A percentile compares a stretch with the other conserved stretches of the same genome.
Evolutionary conservation across 345 rosid genomes (phyloP).

Genomic region (Acer negundo): DNA sequence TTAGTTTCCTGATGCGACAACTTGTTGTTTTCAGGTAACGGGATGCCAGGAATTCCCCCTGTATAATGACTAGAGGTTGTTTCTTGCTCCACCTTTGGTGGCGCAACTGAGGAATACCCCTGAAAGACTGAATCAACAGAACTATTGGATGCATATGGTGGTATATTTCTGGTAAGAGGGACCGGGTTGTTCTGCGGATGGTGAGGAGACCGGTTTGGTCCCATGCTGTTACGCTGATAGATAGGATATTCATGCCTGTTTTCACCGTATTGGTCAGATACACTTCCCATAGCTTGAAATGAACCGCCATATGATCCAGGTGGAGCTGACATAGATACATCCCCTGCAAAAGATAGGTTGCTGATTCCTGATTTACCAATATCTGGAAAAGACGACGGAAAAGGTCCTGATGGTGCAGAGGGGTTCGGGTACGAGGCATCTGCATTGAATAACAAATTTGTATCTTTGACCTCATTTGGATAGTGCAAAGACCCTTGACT

Average conservation of each 20-base stretch:
- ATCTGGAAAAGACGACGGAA: conserved; percentile 39
- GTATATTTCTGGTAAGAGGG: conserved; percentile 39
- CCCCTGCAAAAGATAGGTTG: conserved; percentile 33
- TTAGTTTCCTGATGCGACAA: conserved; percentile 42
- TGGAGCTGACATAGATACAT: conserved; percentile 33
- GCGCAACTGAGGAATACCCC: conserved; percentile 33
- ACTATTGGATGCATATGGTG: conserved; percentile 33
- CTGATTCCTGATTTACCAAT: conserved; percentile 31
- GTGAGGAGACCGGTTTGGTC: conserved; percentile 47
- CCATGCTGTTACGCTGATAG: conserved; percentile 33
- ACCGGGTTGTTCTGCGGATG: conserved; percentile 34
- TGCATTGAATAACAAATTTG: conserved; percentile 34
- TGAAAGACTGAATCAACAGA: conserved; percentile 31
- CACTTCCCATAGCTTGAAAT: conserved; percentile 33
- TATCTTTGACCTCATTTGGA: conserved; percentile 48
- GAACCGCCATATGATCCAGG: conserved; percentile 35
- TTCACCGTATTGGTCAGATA: conserved; percentile 41
- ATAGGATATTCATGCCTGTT: conserved; percentile 42
- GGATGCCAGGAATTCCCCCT: conserved; percentile 34
- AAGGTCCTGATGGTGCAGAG: conserved; percentile 29
- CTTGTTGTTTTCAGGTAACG: conserved; percentile 30
- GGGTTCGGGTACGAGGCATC: conserved; percentile 45
- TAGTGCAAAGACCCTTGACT: conserved; percentile 42
- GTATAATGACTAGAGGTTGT: conserved; percentile 29
- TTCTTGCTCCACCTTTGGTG: conserved; percentile 40